Evolutionary conservation across 371 early-diverging fungal genomes (phyloP).

Genomic region (Massospora cicadina): DNA sequence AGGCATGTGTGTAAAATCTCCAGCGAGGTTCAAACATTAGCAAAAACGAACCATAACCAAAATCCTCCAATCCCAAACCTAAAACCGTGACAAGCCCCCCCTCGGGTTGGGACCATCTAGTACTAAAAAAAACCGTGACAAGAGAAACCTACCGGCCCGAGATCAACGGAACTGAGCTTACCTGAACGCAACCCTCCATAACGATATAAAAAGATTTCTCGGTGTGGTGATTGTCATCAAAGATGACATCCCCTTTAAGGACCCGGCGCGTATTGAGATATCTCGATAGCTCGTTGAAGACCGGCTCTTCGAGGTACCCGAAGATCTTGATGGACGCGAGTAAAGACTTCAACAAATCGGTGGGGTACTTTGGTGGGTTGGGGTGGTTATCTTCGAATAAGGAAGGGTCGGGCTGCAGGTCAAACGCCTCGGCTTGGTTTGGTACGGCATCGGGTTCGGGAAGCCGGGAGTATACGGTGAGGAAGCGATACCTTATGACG

Average conservation of each 20-base stretch:
- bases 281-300: slow-evolving; percentile 84
- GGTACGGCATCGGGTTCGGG: slow-evolving; percentile 25
- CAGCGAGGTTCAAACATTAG: slow-evolving; percentile 6
- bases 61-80: slow-evolving; percentile 12
- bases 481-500: slow-evolving; percentile 45
- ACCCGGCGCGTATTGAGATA: slow-evolving; percentile 70
- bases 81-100: slow-evolving; percentile 8
- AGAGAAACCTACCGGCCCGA: too few relatives aligned
- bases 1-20: slow-evolving; percentile 11
- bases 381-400: slow-evolving; percentile 23
- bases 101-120: too few relatives aligned
- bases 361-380: slow-evolving; percentile 38
- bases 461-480: slow-evolving; percentile 64
- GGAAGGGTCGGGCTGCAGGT: slow-evolving; percentile 59
- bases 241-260: slow-evolving; percentile 68
- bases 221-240: slow-evolving; percentile 37
- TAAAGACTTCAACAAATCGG: slow-evolving; percentile 68
- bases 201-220: slow-evolving; percentile 79
- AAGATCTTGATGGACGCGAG: slow-evolving; percentile 86
- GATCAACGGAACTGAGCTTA: too few relatives aligned
- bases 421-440: slow-evolving; percentile 24
- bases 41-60: not conserved
- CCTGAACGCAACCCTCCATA: slow-evolving; percentile 81
- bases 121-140: too few relatives aligned
- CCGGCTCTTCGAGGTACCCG: slow-evolving; percentile 88